These are phyloP conservation scores for Penicillium pancosmium DNA, from an alignment of 495 filamentous ascomycete genomes.

Conservation along the genomic window DNA sequence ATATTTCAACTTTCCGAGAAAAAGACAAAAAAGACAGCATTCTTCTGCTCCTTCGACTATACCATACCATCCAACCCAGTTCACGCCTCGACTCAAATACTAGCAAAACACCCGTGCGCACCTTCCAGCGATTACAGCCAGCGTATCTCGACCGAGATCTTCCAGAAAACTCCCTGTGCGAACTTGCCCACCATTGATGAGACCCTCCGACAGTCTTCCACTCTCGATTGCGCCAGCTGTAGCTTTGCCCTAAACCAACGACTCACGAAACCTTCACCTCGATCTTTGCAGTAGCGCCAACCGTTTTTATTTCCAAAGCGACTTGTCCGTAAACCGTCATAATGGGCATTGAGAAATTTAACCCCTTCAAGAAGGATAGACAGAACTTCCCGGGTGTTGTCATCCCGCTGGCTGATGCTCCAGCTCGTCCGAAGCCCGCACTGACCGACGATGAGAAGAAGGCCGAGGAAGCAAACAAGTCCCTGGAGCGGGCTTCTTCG, in stretches of 20 bases:
- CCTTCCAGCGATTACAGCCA: neutral
- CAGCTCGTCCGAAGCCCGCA: constrained; percentile 31
- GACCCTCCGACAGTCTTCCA: neutral
- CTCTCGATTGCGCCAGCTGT: constrained; percentile 23
- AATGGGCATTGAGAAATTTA: constrained; percentile 40
- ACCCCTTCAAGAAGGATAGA: constrained; percentile 55
- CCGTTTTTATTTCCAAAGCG: constrained; percentile 23
- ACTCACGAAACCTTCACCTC: neutral
- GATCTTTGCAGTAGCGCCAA: neutral
- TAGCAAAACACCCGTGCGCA: neutral
- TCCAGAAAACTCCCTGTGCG: constrained; percentile 4
- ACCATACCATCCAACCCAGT: neutral
- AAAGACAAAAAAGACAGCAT: constrained; percentile 18
- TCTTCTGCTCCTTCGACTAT: constrained; percentile 5
- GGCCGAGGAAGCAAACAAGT: constrained; percentile 23
- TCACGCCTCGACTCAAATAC: constrained; percentile 21
- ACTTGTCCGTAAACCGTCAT: constrained; percentile 23
- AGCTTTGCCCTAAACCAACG: constrained; percentile 14
- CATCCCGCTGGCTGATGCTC: constrained; percentile 51
- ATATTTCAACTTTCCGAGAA: neutral
- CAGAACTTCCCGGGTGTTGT: constrained; percentile 54
- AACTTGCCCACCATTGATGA: constrained; percentile 11
- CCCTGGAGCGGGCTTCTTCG: constrained; percentile 27
- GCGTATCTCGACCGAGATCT: constrained; percentile 3
- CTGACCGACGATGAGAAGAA: constrained; percentile 31